Evolutionary conservation across 73 alveolate genomes (phyloP).

Genomic region (Paramecium sonneborni): DNA sequence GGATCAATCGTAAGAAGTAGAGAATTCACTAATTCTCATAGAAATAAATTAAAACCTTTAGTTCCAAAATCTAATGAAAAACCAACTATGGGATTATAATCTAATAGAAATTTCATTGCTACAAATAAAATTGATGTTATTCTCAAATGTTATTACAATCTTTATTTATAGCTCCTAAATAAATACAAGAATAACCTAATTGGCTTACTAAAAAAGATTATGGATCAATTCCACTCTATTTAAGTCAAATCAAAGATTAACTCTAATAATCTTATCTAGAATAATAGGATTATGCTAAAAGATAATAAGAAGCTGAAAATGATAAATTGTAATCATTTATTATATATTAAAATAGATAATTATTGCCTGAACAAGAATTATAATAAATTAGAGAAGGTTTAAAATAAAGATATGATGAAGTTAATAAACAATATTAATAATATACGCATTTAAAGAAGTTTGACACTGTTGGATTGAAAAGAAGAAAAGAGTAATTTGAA

Average conservation of each 20-base stretch:
- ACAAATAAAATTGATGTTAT: slow-evolving; percentile 75
- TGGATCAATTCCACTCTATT: slow-evolving; percentile 74
- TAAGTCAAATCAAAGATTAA: slow-evolving; percentile 67
- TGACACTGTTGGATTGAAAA: slow-evolving; percentile 72
- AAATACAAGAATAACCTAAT: not conserved
- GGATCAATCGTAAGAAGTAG: slow-evolving; percentile 13
- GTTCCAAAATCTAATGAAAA: slow-evolving; percentile 72
- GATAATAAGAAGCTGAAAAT: slow-evolving; percentile 57
- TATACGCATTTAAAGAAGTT: slow-evolving; percentile 72
- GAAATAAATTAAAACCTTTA: slow-evolving; percentile 37
- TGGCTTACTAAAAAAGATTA: slow-evolving; percentile 70
- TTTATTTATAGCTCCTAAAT: slow-evolving; percentile 72
- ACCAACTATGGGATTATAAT: slow-evolving; percentile 74
- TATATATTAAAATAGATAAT: slow-evolving; percentile 41
- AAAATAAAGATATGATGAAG: slow-evolving; percentile 71
- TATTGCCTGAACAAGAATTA: slow-evolving; percentile 69
- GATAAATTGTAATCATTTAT: not conserved
- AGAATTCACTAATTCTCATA: not conserved
- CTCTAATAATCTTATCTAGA: slow-evolving; percentile 70
- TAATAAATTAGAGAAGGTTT: slow-evolving; percentile 74
- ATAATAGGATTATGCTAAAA: slow-evolving; percentile 71
- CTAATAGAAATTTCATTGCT: slow-evolving; percentile 73
- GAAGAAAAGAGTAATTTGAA: slow-evolving; percentile 31
- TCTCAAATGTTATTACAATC: not conserved
- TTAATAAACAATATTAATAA: slow-evolving; percentile 67